Evolutionary conservation across 2,329 filamentous ascomycete species (phyloP).

Genomic region (Cladophialophora chaetospira): DNA sequence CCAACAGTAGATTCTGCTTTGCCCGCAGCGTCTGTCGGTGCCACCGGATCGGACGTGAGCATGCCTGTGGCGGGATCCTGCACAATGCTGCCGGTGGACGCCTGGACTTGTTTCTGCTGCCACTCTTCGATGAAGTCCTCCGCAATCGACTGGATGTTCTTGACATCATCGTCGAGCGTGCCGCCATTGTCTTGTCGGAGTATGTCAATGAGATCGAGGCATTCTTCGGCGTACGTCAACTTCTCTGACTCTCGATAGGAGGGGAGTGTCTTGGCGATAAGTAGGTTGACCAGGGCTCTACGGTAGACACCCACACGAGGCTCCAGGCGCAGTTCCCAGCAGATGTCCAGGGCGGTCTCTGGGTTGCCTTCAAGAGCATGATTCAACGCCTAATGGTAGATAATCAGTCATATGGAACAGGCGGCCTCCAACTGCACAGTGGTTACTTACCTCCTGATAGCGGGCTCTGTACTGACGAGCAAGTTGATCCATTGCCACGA

Average conservation of each 20-base stretch:
- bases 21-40: no score
- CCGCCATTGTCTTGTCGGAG: neutral
- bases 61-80: no score
- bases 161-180: neutral
- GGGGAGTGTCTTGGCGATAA: neutral
- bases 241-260: no score
- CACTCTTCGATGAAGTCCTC: constrained; percentile 1
- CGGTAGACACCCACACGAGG: constrained; percentile 3
- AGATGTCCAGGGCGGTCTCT: neutral
- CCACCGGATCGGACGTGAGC: no score
- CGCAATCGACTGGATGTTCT: neutral
- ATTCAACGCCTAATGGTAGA: neutral
- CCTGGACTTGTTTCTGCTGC: neutral
- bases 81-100: no score
- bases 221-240: constrained; percentile 3
- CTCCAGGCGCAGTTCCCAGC: constrained; percentile 8
- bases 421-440: neutral
- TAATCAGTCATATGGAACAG: neutral
- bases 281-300: constrained; percentile 7
- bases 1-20: no score
- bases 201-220: constrained; percentile 4
- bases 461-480: neutral
- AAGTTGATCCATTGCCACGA: neutral
- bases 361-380: neutral
- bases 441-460: neutral